Conservation (phyloP, 202 grass and related monocot species). For the Dendrocalamus latiflorus region DNA sequence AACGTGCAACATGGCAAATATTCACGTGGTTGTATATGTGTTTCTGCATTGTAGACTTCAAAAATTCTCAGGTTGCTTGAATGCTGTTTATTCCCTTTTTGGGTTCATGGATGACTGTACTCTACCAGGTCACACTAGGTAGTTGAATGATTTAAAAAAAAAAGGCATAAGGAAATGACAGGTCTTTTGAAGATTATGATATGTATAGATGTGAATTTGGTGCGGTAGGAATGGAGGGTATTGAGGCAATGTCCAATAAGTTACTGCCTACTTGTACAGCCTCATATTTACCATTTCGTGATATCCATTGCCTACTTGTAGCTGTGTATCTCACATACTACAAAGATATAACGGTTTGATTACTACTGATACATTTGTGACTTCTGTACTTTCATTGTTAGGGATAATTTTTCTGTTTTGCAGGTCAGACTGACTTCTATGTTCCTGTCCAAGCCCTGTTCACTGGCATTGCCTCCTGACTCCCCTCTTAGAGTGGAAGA, state of each 20-base stretch:
- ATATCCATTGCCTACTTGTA: neutral
- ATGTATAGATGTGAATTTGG: neutral
- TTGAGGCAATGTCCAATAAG: neutral
- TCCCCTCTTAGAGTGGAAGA: slow-evolving; percentile 76
- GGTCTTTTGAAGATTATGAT: slow-evolving; percentile 1
- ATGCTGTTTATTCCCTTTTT: neutral
- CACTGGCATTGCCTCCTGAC: slow-evolving; percentile 75
- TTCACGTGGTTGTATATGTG: neutral
- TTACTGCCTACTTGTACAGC: neutral
- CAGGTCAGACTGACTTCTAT: slow-evolving; percentile 76
- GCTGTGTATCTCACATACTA: neutral
- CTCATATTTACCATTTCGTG: neutral
- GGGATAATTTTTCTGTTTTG: slow-evolving; percentile 14
- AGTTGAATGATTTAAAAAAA: neutral
- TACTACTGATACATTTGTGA: neutral
- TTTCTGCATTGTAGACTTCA: neutral
- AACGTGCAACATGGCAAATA: neutral
- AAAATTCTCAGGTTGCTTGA: neutral
- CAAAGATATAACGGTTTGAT: neutral
- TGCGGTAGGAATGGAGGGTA: neutral
- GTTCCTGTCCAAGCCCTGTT: slow-evolving; percentile 91
- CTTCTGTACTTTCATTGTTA: slow-evolving; percentile 2
- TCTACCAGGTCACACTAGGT: neutral
- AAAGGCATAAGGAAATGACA: neutral
- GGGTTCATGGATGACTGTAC: neutral